A percentile compares a stretch with the other conserved stretches of the same genome.
Evolutionary conservation across 73 alveolate genomes (phyloP).

Genomic region (Paramecium sexaurelia): DNA sequence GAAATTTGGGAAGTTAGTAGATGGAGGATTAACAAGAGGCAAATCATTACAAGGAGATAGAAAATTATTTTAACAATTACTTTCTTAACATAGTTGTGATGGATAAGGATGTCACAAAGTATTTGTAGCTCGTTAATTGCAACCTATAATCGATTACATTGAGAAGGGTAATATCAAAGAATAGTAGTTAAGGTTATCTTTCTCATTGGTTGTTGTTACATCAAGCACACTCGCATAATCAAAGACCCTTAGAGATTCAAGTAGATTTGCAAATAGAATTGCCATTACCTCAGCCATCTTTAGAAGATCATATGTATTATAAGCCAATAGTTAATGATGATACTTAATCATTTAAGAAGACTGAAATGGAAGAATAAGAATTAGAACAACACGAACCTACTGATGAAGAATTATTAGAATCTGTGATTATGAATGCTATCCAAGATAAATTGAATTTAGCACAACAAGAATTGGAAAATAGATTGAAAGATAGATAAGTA

Average conservation of each 20-base stretch:
- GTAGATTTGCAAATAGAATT: neutral
- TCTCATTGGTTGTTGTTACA: conserved; percentile 16
- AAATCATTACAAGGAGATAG: neutral
- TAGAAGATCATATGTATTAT: neutral
- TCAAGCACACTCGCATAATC: neutral
- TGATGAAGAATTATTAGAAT: neutral
- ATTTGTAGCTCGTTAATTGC: neutral
- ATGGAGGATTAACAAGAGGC: neutral
- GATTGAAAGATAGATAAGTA: neutral
- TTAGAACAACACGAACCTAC: neutral
- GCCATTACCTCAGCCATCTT: neutral
- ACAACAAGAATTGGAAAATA: neutral
- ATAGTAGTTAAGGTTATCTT: neutral
- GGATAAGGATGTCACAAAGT: neutral
- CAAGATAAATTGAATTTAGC: neutral
- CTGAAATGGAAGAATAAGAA: neutral
- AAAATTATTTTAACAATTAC: neutral
- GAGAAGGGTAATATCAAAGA: neutral
- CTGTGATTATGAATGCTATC: neutral
- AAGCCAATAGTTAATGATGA: neutral
- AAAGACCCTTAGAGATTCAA: neutral
- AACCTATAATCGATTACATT: neutral
- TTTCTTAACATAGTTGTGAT: neutral
- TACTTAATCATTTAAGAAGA: neutral
- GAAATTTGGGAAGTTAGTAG: neutral